Conservation (phyloP, 345 rosid genomes). For the Ceriops zippeliana region DNA sequence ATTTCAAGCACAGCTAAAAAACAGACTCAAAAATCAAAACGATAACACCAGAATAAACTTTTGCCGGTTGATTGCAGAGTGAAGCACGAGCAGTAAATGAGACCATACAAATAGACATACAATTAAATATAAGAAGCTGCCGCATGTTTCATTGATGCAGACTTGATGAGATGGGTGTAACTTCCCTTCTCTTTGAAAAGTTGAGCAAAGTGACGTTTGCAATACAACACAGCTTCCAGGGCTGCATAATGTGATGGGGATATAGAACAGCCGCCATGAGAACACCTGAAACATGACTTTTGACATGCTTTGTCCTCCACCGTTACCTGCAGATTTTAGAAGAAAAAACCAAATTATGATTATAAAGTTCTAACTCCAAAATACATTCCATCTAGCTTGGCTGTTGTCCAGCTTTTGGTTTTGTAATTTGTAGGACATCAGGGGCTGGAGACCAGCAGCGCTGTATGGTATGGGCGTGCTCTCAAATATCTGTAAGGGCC, state of each 20-base stretch:
- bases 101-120: slow-evolving; percentile 10
- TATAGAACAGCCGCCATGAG: slow-evolving; percentile 86
- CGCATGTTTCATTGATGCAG: slow-evolving; percentile 70
- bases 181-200: slow-evolving; percentile 98
- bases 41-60: background rate
- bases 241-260: slow-evolving; percentile 98
- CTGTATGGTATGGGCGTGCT: no score
- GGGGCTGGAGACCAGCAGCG: no score
- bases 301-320: slow-evolving; percentile 84
- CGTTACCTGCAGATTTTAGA: slow-evolving; percentile 50
- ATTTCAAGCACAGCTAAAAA: no score
- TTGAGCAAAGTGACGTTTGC: slow-evolving; percentile 96
- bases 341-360: background rate
- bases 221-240: slow-evolving; percentile 79
- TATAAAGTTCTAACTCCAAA: no score
- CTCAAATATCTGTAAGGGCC: no score
- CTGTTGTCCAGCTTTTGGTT: no score
- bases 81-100: slow-evolving; percentile 16
- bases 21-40: background rate
- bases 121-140: slow-evolving; percentile 34
- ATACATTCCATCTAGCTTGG: no score
- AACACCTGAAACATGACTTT: slow-evolving; percentile 93
- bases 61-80: slow-evolving; percentile 3
- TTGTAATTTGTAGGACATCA: no score
- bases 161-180: slow-evolving; percentile 86